Base-by-base conservation (phyloP, 129 eudicot species). In the Artemisia tridentata region DNA sequence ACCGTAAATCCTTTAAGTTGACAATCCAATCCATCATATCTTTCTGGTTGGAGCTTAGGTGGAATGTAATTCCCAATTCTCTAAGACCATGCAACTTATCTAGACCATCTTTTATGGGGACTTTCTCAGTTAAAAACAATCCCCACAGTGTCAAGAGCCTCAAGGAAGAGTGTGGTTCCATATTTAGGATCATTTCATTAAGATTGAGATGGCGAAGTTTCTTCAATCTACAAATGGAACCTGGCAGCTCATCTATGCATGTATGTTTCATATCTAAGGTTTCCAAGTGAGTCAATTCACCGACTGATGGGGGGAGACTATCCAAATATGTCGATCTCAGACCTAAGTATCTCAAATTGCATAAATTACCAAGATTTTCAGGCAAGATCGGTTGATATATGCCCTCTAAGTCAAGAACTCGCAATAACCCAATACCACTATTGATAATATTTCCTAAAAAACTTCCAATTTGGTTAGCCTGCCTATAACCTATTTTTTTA, bases 381-480 rank as follows among this genome's bases (percentile, higher is more conserved):
- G 92, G 88, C 72, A 83, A 75, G 25, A 67, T 68, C 17, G 88
- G 88, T 59, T 78, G 83, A 69, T 86, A 75, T 1, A 83, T 82
- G 1, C 86, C 80, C 68, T 81, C 88, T 10, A 86, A 76, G 59
- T 86, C 92, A 43, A 86, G 88, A 65, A 86, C 92, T 72, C 88
- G 79, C 9, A 86, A 78, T 63, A 86, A 67, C 60, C 80, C 79
- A n/a, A 65, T 62, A 16, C 86, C 80, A n/a, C 57, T 71, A 29
- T 55, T 41, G 41, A 80, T 70, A 48, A 80, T 74, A 11, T 67
- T 52, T 27, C 54, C 63, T 15, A 86, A 60, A 72, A 83, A 75
- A 3, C 7, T 49, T 18, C 88, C 86, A 2, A 86, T 73, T 59
- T 71, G 71, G 43, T 21, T 73, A 3, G 88, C 84, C 3, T 82